A percentile compares a stretch with the other conserved stretches of the same genome.
Evolutionary conservation across 805 yeast species (phyloP).

Genomic region (Wickerhamiella spandovensis): DNA sequence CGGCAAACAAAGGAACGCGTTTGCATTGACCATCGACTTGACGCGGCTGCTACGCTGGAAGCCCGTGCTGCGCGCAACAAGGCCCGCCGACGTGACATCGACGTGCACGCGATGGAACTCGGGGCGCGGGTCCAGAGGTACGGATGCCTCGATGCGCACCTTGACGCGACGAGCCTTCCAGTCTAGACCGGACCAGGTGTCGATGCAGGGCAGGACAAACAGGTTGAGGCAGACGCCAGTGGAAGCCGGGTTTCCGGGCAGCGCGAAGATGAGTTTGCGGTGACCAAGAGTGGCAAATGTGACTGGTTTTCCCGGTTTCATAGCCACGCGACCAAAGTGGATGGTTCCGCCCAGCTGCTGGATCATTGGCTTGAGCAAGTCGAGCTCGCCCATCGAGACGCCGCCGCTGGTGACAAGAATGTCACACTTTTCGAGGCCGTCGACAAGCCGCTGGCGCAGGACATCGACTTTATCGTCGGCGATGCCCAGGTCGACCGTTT

Average conservation of each 20-base stretch:
- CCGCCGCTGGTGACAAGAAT: conserved; percentile 42
- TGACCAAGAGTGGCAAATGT: conserved; percentile 35
- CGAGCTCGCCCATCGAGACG: conserved; percentile 47
- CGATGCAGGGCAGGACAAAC: conserved; percentile 35
- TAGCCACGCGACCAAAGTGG: conserved; percentile 43
- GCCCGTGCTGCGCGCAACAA: conserved; percentile 33
- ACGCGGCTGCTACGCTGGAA: conserved; percentile 39
- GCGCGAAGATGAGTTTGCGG: conserved; percentile 31
- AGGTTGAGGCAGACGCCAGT: conserved; percentile 36
- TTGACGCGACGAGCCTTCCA: conserved; percentile 23
- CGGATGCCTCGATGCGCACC: conserved; percentile 25
- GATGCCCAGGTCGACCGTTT: conserved; percentile 36
- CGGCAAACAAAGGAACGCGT: conserved; percentile 34
- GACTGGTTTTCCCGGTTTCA: conserved; percentile 49
- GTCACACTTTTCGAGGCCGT: conserved; percentile 27
- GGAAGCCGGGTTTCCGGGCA: conserved; percentile 48
- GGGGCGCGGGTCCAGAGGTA: conserved; percentile 35
- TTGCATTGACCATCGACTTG: conserved; percentile 35
- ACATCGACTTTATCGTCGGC: conserved; percentile 29
- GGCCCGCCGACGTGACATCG: conserved; percentile 19
- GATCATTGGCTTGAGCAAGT: conserved; percentile 37
- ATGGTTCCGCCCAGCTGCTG: conserved; percentile 33
- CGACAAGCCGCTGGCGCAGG: conserved; percentile 19
- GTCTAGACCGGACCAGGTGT: conserved; percentile 26
- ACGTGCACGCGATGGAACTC: conserved; percentile 37